Percentiles rank a stretch among this genome's conserved stretches.
Evolutionary conservation across 305 asterid genomes (phyloP).

Genomic region (Fraxinus albicans): DNA sequence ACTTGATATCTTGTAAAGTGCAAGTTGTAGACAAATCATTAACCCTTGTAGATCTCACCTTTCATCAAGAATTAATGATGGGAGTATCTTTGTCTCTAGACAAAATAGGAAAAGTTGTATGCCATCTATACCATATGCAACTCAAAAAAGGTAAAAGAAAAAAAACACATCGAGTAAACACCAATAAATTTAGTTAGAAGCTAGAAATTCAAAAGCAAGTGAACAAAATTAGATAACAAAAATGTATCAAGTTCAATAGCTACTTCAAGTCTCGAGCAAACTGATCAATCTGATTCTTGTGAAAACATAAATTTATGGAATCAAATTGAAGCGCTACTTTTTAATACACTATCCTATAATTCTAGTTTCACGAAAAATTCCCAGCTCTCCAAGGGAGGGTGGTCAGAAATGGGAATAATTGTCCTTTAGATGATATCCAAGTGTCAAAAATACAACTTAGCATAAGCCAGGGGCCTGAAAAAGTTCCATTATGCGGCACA

Average conservation of each 20-base stretch:
- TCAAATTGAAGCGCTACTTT: background rate
- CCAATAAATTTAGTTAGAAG: background rate
- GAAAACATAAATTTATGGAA: background rate
- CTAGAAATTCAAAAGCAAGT: background rate
- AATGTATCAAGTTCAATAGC: background rate
- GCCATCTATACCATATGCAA: background rate
- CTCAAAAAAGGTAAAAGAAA: background rate
- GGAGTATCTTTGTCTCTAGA: background rate
- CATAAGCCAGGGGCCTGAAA: background rate
- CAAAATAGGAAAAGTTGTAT: background rate
- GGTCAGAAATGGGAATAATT: background rate
- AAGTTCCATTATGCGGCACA: background rate
- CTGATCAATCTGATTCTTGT: background rate
- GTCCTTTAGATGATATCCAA: background rate
- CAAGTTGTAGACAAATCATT: background rate
- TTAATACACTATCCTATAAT: background rate
- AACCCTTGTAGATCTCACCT: background rate
- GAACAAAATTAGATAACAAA: background rate
- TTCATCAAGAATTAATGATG: background rate
- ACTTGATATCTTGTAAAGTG: background rate
- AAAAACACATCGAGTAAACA: background rate
- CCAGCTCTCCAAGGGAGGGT: background rate
- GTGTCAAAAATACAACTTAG: background rate
- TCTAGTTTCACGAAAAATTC: background rate
- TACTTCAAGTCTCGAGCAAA: background rate